Percentiles rank a stretch among this genome's conserved stretches.
phyloP scores from a whole-genome alignment of 148 eudicot genomes.

The Agrostemma githago region DNA sequence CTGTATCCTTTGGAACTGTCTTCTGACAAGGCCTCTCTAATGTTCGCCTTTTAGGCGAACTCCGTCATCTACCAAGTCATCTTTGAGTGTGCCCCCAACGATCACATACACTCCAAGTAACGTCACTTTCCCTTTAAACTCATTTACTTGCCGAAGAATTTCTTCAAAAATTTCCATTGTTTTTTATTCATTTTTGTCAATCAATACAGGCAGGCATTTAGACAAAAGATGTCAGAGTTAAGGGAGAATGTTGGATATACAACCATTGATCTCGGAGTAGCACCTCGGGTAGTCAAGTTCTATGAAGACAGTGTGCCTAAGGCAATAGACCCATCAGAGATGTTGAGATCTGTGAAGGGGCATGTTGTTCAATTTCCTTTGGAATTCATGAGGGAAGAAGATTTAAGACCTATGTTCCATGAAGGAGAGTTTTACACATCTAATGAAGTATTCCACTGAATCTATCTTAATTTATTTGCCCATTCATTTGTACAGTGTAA shows the following conservation, averaged over 20 bases:
- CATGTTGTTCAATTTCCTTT: conserved; percentile 70
- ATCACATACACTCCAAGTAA: conserved; percentile 79
- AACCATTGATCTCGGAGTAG: conserved; percentile 89
- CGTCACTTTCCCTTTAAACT: background rate
- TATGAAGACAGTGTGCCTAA: conserved; percentile 38
- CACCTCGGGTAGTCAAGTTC: conserved; percentile 42
- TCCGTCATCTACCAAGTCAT: conserved; percentile 55
- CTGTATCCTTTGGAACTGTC: background rate
- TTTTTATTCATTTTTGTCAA: background rate
- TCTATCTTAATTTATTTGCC: background rate
- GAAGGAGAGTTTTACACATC: conserved; percentile 88
- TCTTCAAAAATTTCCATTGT: background rate
- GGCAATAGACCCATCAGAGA: conserved; percentile 38
- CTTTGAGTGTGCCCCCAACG: conserved; percentile 75
- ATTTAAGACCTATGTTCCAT: conserved; percentile 72
- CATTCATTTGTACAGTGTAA: conserved; percentile 1
- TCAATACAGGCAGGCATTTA: conserved; percentile 47
- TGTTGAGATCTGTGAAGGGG: conserved; percentile 57
- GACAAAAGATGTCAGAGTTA: conserved; percentile 57
- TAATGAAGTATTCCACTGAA: conserved; percentile 65
- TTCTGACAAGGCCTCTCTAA: background rate
- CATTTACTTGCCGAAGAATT: background rate
- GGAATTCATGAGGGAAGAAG: conserved; percentile 81
- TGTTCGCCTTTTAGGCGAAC: conserved; percentile 46
- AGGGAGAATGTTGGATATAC: conserved; percentile 67